Base-by-base conservation (phyloP, 1,139 yeast species). In the Pichia sp. region DNA sequence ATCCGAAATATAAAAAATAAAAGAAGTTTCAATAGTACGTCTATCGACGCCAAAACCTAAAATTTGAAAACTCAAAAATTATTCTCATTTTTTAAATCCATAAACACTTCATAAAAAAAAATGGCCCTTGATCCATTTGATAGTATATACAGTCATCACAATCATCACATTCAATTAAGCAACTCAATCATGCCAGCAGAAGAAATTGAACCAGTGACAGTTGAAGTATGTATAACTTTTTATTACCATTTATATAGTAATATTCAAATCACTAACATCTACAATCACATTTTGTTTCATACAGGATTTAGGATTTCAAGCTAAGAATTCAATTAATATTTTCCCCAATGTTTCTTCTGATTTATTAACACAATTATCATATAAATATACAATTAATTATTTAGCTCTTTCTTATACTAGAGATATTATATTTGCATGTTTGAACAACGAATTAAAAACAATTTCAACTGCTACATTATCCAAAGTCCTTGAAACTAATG, bases 301-400 rank as follows among this genome's bases (percentile, higher is more conserved):
- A 13, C 23, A 58, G 58, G 56, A 59, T 26, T 53, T 61, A 43
- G 65, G 65, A 1, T 61, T 60, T 43, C 64, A 60, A 49, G 53
- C 53, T 12, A 56, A 51, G 39, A 46, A 52, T 13, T 47, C 59
- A 6, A 40, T 60, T 18, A 56, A 58, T 39, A 39, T 61, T n/a
- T 59, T 58, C 36, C 27, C 47, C 7, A 23, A 42, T 6, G 30
- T 39, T 3, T 49, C 51, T 12, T 26, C 43, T 15, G 40, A 42
- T n/a, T 12, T 32, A 11, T 37, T 46, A 13, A 39, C 18, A 12
- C 40, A 38, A 3, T 7, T 34, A 3, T 26, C 56, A 32, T 40
- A 41, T 8, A 9, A 46, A 3, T 40, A 53, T 15, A 49, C 49
- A 24, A 39, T 54, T 12, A 57, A 56, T 35, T 53, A 40, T 23